Conservation (phyloP, 148 eudicot genomes). For the Chenopodium album region DNA sequence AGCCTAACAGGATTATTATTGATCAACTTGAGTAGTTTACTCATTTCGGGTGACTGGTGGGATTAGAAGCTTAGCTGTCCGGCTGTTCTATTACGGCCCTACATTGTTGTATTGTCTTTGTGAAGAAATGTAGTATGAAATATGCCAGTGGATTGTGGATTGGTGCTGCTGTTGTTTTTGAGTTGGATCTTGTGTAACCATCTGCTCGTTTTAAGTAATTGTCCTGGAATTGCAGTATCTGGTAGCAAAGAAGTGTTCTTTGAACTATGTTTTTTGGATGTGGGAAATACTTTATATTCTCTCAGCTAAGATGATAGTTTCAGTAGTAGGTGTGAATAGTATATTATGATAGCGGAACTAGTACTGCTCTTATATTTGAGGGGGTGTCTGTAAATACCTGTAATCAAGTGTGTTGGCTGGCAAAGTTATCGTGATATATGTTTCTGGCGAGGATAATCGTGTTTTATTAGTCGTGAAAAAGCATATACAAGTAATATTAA, state of each 20-base stretch:
- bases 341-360: not conserved
- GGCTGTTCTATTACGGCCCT: not conserved
- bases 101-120: not conserved
- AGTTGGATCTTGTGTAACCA: not conserved
- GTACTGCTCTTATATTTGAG: not conserved
- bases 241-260: not conserved
- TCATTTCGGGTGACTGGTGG: conserved; percentile 1
- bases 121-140: not conserved
- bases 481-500: not conserved
- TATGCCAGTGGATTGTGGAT: not conserved
- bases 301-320: too few relatives aligned
- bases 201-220: not conserved
- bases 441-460: not conserved
- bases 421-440: not conserved
- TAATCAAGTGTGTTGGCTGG: not conserved
- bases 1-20: not conserved
- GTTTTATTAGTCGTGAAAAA: not conserved
- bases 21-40: not conserved
- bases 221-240: not conserved
- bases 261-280: too few relatives aligned
- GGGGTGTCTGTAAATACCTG: not conserved
- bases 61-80: not conserved
- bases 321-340: too few relatives aligned
- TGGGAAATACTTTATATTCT: too few relatives aligned
- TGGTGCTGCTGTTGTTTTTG: not conserved